Base-by-base conservation (phyloP, 108 stramenopile genomes). In the Schizochytrium sp. region DNA sequence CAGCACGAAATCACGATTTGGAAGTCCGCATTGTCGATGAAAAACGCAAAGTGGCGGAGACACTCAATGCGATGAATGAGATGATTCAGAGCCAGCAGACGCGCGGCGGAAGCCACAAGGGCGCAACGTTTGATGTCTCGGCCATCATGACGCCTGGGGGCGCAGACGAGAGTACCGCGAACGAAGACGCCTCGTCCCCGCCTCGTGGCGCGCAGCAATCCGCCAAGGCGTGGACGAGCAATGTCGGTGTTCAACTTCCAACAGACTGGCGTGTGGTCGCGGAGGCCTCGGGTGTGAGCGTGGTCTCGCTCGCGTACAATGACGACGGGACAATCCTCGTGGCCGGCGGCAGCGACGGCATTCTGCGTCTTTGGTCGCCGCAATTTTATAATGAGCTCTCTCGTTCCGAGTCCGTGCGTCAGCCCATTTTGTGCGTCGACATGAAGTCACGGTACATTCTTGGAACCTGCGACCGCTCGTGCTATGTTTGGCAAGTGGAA, bases 51-150 rank as follows among this genome's bases (percentile, higher is more conserved):
- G 51, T 83, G 45, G 76, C 76, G 12, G 76, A 83, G 51, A 83
- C 76, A 12, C 28, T 83, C 43, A 83, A 83, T 53, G 76, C 76
- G 45, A 83, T 83, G 76, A 83, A 83, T 34, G 76, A 83, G 12
- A 53, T 83, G 48, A 47, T 83, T 4, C 76, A 53, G 12, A 6
- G 16, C 10, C 76, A 83, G 28, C 45, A 83, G n/a, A 18, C 16
- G 48, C n/a, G n/a, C 3, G 63, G 41, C 63, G 34, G 41, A 6
- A 23, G 21, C 25, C 25, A 8, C 21, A 18, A 41, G 21, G 34
- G n/a, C 19, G 19, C 58, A n/a, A 23, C 58, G 2, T 34, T 10
- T 69, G 41, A 69, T 3, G 63, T 69, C 14, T 1, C 63, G 34
- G 63, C 63, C 10, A 8, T 69, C 34, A 14, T 69, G 41, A 18